Base-by-base conservation (phyloP, 106 monocot genomes). In the Triglochin maritima region DNA sequence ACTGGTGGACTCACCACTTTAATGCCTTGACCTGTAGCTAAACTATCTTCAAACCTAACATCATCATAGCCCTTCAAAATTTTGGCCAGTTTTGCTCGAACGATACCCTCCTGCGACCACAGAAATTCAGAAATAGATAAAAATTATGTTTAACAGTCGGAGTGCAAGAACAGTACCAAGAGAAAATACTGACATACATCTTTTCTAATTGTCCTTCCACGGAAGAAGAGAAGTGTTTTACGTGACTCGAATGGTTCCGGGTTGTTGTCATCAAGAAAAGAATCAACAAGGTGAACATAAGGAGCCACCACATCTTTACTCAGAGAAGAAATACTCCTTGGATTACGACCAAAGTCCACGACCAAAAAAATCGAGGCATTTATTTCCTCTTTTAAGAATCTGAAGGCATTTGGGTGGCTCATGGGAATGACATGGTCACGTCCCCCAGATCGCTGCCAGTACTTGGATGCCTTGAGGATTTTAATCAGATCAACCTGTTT, bases 381-480 rank as follows among this genome's bases (percentile, higher is more conserved):
- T 60, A 96, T 73, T 61, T 80, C 71, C 77, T 83, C 78, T 49
- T 88, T 79, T 15, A 85, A 74, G 72, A 96, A 96, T 71, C 95
- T 85, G 74, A 96, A 96, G 69, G 90, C 95, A 77, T 96, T 96
- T 57, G 95, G 95, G 62, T 96, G 95, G 49, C 85, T 87, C 85
- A 91, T 88, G 61, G 95, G 95, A 70, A 96, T 84, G 44, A 96
- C 82, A 72, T 91, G 95, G 60, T 91, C 90, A 46, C 90, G 83
- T 1, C 95, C 95, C 6, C 70, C 81, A 42, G 90, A 96, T 9
- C 72, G 79, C 48, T 91, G 85, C 85, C 88, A 96, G 60, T 85
- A 96, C 69, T 80, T 78, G 42, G 95, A 96, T 60, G 77, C 71
- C 54, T 73, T 73, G 7, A 96, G 76, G 60, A 88, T 59, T 14